Evolutionary conservation across 2,329 filamentous ascomycete genomes (phyloP), one percentile per base, ranked within the genome.

Genomic region (Aspergillus oerlinghausenensis): DNA sequence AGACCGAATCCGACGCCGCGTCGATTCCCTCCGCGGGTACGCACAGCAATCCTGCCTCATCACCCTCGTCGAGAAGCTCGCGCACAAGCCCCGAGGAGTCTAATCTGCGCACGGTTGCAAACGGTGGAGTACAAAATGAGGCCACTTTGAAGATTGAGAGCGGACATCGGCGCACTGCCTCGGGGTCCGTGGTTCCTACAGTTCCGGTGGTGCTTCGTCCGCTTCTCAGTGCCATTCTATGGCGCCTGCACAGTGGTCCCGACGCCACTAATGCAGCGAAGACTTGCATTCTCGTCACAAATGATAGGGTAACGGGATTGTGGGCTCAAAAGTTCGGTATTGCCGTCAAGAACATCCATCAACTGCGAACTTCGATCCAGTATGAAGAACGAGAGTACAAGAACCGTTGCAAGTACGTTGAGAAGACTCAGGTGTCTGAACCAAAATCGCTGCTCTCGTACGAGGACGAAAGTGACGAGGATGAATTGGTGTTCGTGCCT

Each of bases 241-340:
- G 77, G 77, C 74, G 76, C 38, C 64, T 79, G 19, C 74, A 79
- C 62, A 66, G 61, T 50, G 62, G 68, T 40, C 65, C 71, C 11
- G 66, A 70, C 54, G 66, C 70, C 11, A 63, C 69, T 5, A 70
- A 70, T 35, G 66, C 69, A 11, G 62, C 69, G 1, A 74, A 73
- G 55, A 69, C 66, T 28, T 73, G 74, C 43, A 77, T 79, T 40
- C 66, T 79, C 6, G 71, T 79, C 26, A 75, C 75, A 45, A 79
- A 79, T 51, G 75, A 78, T 51, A 74, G 71, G 11, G 65, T 67
- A 49, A 77, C 73, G 5, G 75, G 77, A 58, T 60, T 71, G 1
- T 77, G 75, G 75, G 77, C 77, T 4, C 76, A 77, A 59, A 79
- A 78, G 55, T 79, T 79, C 57, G 76, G 75, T 9, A 75, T 79